Evolutionary conservation across 2,329 filamentous ascomycete genomes (phyloP).

Genomic region (Pezicula radicicola): DNA sequence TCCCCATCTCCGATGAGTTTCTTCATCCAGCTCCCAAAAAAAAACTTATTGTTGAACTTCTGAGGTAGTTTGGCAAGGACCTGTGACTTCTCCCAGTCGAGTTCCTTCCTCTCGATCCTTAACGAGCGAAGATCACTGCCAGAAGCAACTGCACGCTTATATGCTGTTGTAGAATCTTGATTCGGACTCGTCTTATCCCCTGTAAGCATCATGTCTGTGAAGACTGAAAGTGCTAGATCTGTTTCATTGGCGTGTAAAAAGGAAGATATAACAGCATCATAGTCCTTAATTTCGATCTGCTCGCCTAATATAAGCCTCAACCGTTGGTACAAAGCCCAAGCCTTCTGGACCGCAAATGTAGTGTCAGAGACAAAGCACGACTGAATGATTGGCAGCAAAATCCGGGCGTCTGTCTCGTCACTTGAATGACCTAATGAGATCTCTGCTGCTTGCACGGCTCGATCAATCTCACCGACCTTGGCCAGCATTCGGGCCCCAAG

Average conservation of each 20-base stretch:
- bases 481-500: slow-evolving; percentile 65
- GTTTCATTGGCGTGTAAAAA: slow-evolving; percentile 66
- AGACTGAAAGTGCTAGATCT: slow-evolving; percentile 69
- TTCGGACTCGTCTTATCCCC: slow-evolving; percentile 5
- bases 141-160: slow-evolving; percentile 9
- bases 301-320: slow-evolving; percentile 59
- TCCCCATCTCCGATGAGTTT: slow-evolving; percentile 72
- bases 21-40: slow-evolving; percentile 87
- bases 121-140: slow-evolving; percentile 11
- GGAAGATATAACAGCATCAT: slow-evolving; percentile 68
- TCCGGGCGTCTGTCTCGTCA: slow-evolving; percentile 47
- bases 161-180: slow-evolving; percentile 21
- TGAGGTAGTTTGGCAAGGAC: slow-evolving; percentile 47
- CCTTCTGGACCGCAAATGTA: slow-evolving; percentile 46
- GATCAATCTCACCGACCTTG: slow-evolving; percentile 51
- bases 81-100: slow-evolving; percentile 24
- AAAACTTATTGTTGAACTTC: slow-evolving; percentile 67
- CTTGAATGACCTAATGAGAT: slow-evolving; percentile 43
- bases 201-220: slow-evolving; percentile 79
- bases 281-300: slow-evolving; percentile 68
- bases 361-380: slow-evolving; percentile 52
- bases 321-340: slow-evolving; percentile 65
- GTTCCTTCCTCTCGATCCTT: slow-evolving; percentile 27
- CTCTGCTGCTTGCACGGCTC: slow-evolving; percentile 54
- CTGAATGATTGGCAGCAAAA: slow-evolving; percentile 67